Percentiles rank a stretch among this genome's conserved stretches.
Evolutionary conservation across 306 rosid species (phyloP).

Genomic region (Carpinus viminea): DNA sequence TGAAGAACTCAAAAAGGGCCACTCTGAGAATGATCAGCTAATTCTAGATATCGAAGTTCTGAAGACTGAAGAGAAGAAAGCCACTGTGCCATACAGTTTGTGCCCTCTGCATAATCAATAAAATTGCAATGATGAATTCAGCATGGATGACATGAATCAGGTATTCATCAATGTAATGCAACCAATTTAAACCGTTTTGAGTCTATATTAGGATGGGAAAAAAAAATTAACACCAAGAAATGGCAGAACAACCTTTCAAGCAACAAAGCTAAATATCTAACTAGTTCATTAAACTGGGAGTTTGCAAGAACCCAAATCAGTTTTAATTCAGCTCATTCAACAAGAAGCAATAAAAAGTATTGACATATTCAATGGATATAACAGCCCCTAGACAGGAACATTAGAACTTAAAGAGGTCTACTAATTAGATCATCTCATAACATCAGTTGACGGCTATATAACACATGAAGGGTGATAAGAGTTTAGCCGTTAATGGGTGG

Average conservation of each 20-base stretch:
- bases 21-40: slow-evolving; percentile 12
- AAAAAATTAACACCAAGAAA: neutral
- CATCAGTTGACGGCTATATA: neutral
- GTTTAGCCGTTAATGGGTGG: neutral
- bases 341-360: neutral
- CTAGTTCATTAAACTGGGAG: neutral
- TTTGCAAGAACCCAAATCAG: neutral
- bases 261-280: neutral
- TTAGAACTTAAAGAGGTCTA: neutral
- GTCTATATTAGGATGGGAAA: slow-evolving; percentile 9
- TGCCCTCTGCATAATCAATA: slow-evolving; percentile 61
- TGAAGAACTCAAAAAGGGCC: slow-evolving; percentile 12
- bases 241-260: neutral
- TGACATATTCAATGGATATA: neutral
- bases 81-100: slow-evolving; percentile 66
- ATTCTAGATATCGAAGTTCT: slow-evolving; percentile 47
- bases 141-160: slow-evolving; percentile 11
- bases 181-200: neutral
- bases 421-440: neutral
- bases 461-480: neutral
- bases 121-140: slow-evolving; percentile 19
- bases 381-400: neutral
- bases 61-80: slow-evolving; percentile 65
- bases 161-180: slow-evolving; percentile 14
- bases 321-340: neutral